Evolutionary conservation across 2,329 filamentous ascomycete species (phyloP), one percentile per base, ranked within the genome.

Genomic region (Cytospora paraplurivora): DNA sequence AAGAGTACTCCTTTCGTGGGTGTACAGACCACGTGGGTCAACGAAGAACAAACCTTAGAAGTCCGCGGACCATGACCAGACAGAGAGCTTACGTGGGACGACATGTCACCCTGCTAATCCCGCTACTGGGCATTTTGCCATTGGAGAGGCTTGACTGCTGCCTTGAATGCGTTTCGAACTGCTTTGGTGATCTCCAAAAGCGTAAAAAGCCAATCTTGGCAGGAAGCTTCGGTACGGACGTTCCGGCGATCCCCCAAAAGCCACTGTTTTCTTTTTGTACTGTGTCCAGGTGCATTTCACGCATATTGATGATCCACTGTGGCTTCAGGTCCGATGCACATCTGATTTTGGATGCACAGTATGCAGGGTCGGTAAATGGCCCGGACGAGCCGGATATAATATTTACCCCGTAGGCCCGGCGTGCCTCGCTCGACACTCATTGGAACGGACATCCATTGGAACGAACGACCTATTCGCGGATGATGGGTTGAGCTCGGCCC

Each of bases 71-170:
- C 21, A 49, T 61, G 59, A 32, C 32, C 15, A 15, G 38, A 33
- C 17, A 19, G 4, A 47, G 17, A 17, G 17, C 38, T n/a, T 32
- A 37, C 19, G 51, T 54, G 58, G 38, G 33, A 35, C 58, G 38
- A 38, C 7, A 7, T 11, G 5, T 10, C 51, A 38, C 47, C 6
- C 15, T 55, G 19, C 59, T 15, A 61, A 61, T 61, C n/a, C 59
- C 59, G 59, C 52, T 55, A 49, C 51, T 49, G 15, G 27, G 19
- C 19, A n/a, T 61, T 44, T 60, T 44, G 38, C 49, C 15, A 61
- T 38, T 21, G 51, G 37, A 61, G 27, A 52, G 54, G 54, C 41
- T 32, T 34, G 33, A 19, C 37, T 37, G 51, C 35, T 41, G 33
- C 11, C 38, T 21, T 34, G 58, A 59, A 15, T 21, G 34, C 27